These are phyloP conservation scores for Cordyceps cicadae DNA, from an alignment of 2,329 filamentous ascomycete species.

Conservation along the genomic window DNA sequence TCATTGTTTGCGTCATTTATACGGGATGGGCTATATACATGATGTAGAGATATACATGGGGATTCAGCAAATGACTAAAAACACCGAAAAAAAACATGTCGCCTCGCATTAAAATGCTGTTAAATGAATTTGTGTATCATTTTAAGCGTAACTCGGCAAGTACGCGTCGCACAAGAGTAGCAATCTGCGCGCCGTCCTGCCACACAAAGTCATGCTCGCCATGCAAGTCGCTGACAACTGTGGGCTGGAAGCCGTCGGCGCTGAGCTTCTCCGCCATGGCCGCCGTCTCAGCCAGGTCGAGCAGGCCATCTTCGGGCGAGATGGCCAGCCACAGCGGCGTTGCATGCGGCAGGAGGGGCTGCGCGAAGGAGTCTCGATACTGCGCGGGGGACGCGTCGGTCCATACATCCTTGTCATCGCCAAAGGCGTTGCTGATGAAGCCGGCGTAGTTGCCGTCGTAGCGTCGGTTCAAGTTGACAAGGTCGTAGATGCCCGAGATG, in stretches of 20 bases:
- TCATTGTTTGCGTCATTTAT: background rate
- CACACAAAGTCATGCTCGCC: constrained; percentile 59
- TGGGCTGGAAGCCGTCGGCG: constrained; percentile 27
- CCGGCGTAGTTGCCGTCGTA: constrained; percentile 42
- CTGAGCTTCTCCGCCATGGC: constrained; percentile 42
- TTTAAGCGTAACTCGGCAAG: constrained; percentile 5
- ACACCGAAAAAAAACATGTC: background rate
- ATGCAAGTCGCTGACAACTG: constrained; percentile 33
- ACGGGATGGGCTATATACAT: background rate
- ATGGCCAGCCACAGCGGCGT: constrained; percentile 34
- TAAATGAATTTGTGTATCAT: background rate
- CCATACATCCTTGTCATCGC: constrained; percentile 43
- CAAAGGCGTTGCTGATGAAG: constrained; percentile 56
- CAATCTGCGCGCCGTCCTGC: constrained; percentile 50
- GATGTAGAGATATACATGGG: too few species aligned
- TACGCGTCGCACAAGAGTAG: constrained; percentile 33
- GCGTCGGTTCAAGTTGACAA: constrained; percentile 44
- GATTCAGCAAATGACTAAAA: background rate
- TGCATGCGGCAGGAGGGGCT: constrained; percentile 24
- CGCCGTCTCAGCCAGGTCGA: constrained; percentile 51
- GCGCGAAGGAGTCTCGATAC: constrained; percentile 32
- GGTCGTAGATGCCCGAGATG: constrained; percentile 59
- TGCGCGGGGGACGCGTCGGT: constrained; percentile 44
- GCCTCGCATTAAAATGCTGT: background rate
- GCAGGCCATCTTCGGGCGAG: constrained; percentile 39